A percentile compares a stretch with the other conserved stretches of the same genome.
phyloP scores from a whole-genome alignment of 1,284 basidiomycete genomes.

The Boletus nobilissimus region DNA sequence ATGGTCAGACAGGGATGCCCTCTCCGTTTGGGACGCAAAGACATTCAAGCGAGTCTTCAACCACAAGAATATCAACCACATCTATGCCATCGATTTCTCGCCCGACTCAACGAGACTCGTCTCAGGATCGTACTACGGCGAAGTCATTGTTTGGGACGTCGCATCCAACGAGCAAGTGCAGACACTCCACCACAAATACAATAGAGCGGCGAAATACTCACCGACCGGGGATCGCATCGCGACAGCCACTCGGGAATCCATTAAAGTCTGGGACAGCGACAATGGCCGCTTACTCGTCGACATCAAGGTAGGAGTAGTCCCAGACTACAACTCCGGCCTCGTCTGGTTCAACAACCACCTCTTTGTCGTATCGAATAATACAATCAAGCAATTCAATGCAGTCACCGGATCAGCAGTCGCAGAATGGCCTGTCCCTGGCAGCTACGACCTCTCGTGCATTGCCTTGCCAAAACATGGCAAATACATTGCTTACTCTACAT shows the following conservation, averaged over 20 bases:
- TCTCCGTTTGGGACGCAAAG: neutral
- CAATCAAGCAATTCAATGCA: neutral
- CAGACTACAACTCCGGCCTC: neutral
- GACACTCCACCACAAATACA: neutral
- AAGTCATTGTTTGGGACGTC: neutral
- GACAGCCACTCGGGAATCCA: neutral
- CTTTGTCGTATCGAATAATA: neutral
- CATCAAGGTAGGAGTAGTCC: neutral
- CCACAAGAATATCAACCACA: neutral
- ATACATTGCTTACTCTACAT: neutral
- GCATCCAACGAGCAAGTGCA: neutral
- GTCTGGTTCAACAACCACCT: neutral
- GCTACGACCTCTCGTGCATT: neutral
- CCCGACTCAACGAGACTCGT: neutral
- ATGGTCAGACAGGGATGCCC: too few relatives aligned
- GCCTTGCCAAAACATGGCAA: neutral
- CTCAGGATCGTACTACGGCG: neutral
- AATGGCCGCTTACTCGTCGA: neutral
- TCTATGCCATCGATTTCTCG: slow-evolving; percentile 1
- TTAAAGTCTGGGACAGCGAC: slow-evolving; percentile 1
- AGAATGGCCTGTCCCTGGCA: neutral
- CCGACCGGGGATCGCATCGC: neutral
- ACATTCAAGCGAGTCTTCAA: neutral
- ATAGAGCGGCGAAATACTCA: neutral
- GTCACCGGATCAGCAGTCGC: neutral